Evolutionary conservation across 345 rosid genomes (phyloP).

Genomic region (Erodium maritimum): DNA sequence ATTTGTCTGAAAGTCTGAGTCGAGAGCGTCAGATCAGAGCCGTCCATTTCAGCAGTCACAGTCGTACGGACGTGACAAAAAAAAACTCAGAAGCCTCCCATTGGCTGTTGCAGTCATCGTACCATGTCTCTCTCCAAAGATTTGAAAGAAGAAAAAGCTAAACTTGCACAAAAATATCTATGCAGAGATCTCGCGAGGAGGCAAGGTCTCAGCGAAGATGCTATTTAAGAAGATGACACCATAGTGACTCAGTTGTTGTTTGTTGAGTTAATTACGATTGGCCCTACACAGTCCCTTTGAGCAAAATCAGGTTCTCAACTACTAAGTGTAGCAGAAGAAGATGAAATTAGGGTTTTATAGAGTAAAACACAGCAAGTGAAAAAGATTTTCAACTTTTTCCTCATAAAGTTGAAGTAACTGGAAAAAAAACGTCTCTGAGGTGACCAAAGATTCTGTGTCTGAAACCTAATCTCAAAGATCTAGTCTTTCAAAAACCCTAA

Average conservation of each 20-base stretch:
- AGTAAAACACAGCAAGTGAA: no score
- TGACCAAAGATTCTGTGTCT: conserved; percentile 56
- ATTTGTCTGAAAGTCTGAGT: conserved; percentile 24
- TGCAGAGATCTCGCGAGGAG: conserved; percentile 29
- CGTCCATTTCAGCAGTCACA: conserved; percentile 35
- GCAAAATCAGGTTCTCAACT: background rate
- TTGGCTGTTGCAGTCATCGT: conserved; percentile 25
- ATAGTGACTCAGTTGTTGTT: conserved; percentile 13
- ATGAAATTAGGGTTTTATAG: no score
- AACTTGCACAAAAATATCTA: conserved; percentile 34
- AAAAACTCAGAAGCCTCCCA: conserved; percentile 30
- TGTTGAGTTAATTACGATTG: conserved; percentile 6
- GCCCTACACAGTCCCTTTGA: conserved; percentile 1
- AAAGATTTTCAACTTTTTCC: no score
- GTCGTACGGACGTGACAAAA: conserved; percentile 1
- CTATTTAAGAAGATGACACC: conserved; percentile 14
- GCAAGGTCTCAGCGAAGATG: background rate
- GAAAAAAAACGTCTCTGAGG: conserved; percentile 37
- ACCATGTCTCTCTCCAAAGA: conserved; percentile 20
- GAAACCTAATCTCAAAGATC: conserved; percentile 24
- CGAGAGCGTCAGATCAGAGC: conserved; percentile 21
- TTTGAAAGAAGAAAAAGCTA: no score
- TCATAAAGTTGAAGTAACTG: no score
- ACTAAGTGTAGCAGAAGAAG: conserved; percentile 6
- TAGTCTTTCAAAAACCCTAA: conserved; percentile 33